Conservation (phyloP, 225 moss, liverwort and hornwort species). For the Rhytidiadelphus loreus region DNA sequence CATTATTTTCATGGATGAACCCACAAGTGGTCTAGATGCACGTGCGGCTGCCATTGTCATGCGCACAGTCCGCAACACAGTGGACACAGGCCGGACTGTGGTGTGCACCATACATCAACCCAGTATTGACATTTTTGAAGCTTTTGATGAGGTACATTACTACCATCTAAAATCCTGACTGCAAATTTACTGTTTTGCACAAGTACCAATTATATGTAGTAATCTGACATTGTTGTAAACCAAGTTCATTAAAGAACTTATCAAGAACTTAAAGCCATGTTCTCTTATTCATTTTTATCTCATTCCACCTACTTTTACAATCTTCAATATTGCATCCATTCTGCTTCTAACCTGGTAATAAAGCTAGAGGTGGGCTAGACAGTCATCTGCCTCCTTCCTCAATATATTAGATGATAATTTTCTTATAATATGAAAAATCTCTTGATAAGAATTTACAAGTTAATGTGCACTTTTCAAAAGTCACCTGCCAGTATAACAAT, state of each 20-base stretch:
- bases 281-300: background rate
- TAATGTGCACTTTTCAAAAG: too few relatives aligned
- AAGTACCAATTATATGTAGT: background rate
- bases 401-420: too few relatives aligned
- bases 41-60: conserved; percentile 53
- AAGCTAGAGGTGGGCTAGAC: background rate
- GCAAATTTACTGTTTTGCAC: background rate
- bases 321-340: background rate
- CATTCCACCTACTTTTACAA: background rate
- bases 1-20: conserved; percentile 55
- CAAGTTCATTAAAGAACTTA: background rate
- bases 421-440: background rate
- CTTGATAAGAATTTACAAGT: background rate
- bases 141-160: conserved; percentile 34
- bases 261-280: background rate
- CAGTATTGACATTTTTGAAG: conserved; percentile 55
- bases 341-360: background rate
- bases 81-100: conserved; percentile 44
- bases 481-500: background rate
- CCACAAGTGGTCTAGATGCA: conserved; percentile 41
- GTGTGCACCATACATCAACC: conserved; percentile 58
- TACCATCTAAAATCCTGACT: background rate
- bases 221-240: too few relatives aligned
- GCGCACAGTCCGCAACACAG: conserved; percentile 49
- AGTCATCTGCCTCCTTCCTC: background rate